Percentiles rank a stretch among this genome's conserved stretches.
Conservation (phyloP, 1,284 basidiomycete genomes). For the Cutaneotrichosporon sp. region DNA sequence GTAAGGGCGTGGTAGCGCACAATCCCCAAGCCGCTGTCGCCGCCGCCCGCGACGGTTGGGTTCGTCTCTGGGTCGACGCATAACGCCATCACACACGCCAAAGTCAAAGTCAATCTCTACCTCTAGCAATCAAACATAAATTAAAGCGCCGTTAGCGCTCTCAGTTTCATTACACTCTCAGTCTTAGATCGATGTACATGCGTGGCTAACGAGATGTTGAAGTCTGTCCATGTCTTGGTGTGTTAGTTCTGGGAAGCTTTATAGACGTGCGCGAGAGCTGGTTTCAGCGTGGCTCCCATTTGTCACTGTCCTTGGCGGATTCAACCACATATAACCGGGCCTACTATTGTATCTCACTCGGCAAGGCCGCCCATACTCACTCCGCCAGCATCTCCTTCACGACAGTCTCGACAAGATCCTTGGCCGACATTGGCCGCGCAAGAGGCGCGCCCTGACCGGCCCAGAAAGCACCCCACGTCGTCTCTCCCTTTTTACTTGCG, state of each 20-base stretch:
- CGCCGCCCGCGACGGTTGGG: conserved; percentile 1
- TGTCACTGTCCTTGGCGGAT: neutral
- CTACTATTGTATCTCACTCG: no score
- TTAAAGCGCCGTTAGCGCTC: neutral
- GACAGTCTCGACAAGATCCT: conserved; percentile 23
- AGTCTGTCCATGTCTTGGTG: neutral
- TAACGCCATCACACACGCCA: no score
- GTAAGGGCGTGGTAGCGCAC: neutral
- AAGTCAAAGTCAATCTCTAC: neutral
- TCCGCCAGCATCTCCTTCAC: conserved; percentile 18
- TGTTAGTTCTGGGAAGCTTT: no score
- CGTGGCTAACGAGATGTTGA: neutral
- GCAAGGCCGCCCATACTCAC: neutral
- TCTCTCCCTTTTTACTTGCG: conserved; percentile 30
- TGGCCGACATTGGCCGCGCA: conserved; percentile 25
- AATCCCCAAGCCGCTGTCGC: neutral
- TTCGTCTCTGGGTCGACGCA: conserved; percentile 1
- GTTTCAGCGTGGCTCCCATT: neutral
- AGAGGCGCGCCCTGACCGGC: conserved; percentile 32
- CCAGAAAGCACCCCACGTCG: conserved; percentile 36
- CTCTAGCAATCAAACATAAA: neutral
- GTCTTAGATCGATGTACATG: conserved; percentile 1
- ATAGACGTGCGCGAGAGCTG: neutral
- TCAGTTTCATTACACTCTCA: neutral
- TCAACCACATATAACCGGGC: no score